phyloP scores from a whole-genome alignment of 1,139 yeast species.

The Saccharomyces pastorianus region DNA sequence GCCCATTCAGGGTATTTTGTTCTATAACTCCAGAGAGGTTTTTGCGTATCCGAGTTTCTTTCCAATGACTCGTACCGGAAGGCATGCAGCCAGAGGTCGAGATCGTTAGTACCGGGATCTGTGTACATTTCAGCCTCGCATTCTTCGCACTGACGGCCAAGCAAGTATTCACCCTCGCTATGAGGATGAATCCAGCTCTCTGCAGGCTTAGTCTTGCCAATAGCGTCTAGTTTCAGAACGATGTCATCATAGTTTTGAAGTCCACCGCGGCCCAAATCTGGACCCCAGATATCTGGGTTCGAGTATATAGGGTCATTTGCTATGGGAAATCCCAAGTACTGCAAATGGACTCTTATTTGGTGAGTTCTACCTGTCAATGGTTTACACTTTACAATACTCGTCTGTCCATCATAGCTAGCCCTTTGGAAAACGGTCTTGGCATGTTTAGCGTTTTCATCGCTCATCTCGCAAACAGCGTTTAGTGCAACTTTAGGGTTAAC shows the following conservation, averaged over 20 bases:
- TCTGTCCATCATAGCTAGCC: constrained; percentile 38
- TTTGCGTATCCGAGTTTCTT: constrained; percentile 28
- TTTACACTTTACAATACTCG: constrained; percentile 68
- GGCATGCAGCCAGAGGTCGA: constrained; percentile 88
- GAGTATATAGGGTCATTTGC: constrained; percentile 91
- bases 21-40: constrained; percentile 58
- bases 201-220: constrained; percentile 65
- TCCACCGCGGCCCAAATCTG: constrained; percentile 52
- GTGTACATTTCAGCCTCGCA: constrained; percentile 69
- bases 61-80: constrained; percentile 55
- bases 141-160: constrained; percentile 50
- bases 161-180: constrained; percentile 49
- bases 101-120: constrained; percentile 81
- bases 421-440: constrained; percentile 39
- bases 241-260: constrained; percentile 43
- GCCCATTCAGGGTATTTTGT: constrained; percentile 91
- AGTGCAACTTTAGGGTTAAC: constrained; percentile 73
- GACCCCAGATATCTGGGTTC: constrained; percentile 71
- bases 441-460: constrained; percentile 56
- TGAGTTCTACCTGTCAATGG: constrained; percentile 93
- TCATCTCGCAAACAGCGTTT: constrained; percentile 46
- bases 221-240: constrained; percentile 42
- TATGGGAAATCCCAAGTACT: constrained; percentile 78
- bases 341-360: constrained; percentile 88
- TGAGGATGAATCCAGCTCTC: constrained; percentile 58